Percentiles rank a stretch among this genome's conserved stretches.
These are phyloP conservation scores for Monilinia aucupariae DNA, from an alignment of 2,329 filamentous ascomycete genomes.

Conservation along the genomic window DNA sequence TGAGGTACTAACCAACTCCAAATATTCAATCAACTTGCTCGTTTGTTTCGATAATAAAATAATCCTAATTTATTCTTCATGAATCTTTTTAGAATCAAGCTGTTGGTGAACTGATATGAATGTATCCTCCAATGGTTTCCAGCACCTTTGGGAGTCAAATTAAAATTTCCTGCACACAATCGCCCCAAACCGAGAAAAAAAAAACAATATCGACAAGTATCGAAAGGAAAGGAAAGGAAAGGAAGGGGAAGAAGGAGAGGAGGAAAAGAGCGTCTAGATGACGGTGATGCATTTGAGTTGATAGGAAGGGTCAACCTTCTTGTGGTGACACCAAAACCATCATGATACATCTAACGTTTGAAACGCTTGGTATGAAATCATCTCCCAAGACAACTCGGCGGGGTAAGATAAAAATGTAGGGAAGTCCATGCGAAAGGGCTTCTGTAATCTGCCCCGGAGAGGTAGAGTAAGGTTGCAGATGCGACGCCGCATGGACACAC, in stretches of 20 bases:
- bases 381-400: not conserved
- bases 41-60: not conserved
- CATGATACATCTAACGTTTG: conserved; percentile 7
- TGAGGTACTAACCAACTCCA: not conserved
- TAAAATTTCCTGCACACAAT: not conserved
- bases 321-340: not conserved
- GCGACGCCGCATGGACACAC: not conserved
- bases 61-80: not conserved
- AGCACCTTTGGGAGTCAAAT: conserved; percentile 7
- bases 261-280: not conserved
- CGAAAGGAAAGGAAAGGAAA: not conserved
- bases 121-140: conserved; percentile 1
- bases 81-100: not conserved
- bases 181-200: not conserved
- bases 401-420: not conserved
- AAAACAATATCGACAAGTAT: not conserved
- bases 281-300: not conserved
- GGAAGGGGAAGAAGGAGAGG: too few relatives aligned
- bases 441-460: not conserved
- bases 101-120: not conserved
- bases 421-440: not conserved
- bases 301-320: not conserved
- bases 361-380: not conserved
- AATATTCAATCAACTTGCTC: not conserved
- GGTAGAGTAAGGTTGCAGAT: too few relatives aligned